Evolutionary conservation across 2,329 filamentous ascomycete species (phyloP).

Genomic region (Zymoseptoria crescenta): DNA sequence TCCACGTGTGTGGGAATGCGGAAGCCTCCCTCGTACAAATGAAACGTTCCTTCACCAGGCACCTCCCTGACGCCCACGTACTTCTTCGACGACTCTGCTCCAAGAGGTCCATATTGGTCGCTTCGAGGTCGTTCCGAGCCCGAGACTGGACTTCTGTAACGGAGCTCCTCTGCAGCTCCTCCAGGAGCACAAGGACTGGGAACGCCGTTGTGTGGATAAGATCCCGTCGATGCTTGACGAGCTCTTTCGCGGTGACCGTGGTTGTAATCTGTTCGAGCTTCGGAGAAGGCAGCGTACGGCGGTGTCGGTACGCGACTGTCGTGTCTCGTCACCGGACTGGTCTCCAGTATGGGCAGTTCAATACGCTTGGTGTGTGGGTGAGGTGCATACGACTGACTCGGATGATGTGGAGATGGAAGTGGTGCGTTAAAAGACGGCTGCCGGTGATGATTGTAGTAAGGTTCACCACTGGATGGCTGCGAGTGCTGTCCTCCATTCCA

Average conservation of each 20-base stretch:
- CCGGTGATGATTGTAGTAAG: slow-evolving; percentile 6
- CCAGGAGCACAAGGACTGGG: slow-evolving; percentile 21
- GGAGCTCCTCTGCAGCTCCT: slow-evolving; percentile 13
- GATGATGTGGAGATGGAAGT: slow-evolving; percentile 14
- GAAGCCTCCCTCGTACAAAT: slow-evolving; percentile 27
- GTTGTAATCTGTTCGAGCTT: slow-evolving; percentile 16
- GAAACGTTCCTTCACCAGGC: slow-evolving; percentile 24
- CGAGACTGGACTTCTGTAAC: slow-evolving; percentile 14
- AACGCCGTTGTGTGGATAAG: slow-evolving; percentile 18
- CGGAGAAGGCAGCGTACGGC: slow-evolving; percentile 18
- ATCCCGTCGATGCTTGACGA: slow-evolving; percentile 17
- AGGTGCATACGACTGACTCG: slow-evolving; percentile 9
- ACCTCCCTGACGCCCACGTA: slow-evolving; percentile 27
- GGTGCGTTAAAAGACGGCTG: slow-evolving; percentile 18
- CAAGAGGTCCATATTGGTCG: slow-evolving; percentile 11
- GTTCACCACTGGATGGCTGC: slow-evolving; percentile 5
- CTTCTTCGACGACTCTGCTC: slow-evolving; percentile 23
- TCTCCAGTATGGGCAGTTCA: slow-evolving; percentile 25
- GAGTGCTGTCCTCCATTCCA: slow-evolving; percentile 11
- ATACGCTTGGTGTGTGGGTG: slow-evolving; percentile 14
- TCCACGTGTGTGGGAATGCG: slow-evolving; percentile 51
- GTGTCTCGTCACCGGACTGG: slow-evolving; percentile 20
- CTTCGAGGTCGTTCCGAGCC: slow-evolving; percentile 13
- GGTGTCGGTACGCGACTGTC: slow-evolving; percentile 16
- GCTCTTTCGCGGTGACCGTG: slow-evolving; percentile 15